Evolutionary conservation across 352 stramenopile genomes (phyloP).

Genomic region (Phytophthora hibernalis): DNA sequence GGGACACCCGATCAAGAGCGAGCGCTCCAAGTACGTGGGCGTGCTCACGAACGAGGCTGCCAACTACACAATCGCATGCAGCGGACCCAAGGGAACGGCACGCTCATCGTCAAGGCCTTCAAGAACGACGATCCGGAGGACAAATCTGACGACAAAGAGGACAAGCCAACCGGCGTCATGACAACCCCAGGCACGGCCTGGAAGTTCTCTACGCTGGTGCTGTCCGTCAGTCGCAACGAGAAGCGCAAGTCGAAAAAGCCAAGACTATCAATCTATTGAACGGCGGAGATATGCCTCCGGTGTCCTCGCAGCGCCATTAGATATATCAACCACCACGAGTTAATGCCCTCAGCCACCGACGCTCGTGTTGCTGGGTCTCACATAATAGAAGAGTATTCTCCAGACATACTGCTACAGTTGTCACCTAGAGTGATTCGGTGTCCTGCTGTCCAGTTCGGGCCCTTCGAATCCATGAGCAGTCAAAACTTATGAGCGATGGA

Average conservation of each 20-base stretch:
- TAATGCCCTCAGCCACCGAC: too few species aligned
- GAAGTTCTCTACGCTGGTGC: slow-evolving; percentile 80
- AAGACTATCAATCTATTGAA: slow-evolving; percentile 72
- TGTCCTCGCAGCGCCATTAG: slow-evolving; percentile 26
- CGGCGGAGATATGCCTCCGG: slow-evolving; percentile 17
- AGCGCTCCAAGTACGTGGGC: slow-evolving; percentile 72
- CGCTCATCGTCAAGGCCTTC: slow-evolving; percentile 78
- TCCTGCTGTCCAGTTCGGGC: neutral
- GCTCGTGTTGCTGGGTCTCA: neutral
- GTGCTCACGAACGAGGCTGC: slow-evolving; percentile 60
- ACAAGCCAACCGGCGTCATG: slow-evolving; percentile 43
- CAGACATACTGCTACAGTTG: neutral
- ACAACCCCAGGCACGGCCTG: slow-evolving; percentile 70
- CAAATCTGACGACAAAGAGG: slow-evolving; percentile 13
- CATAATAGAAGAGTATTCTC: slow-evolving; percentile 22
- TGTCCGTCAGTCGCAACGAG: slow-evolving; percentile 66
- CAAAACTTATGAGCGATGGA: slow-evolving; percentile 10
- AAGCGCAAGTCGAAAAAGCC: slow-evolving; percentile 69
- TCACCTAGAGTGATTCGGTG: neutral
- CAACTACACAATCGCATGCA: slow-evolving; percentile 79
- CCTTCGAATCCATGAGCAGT: slow-evolving; percentile 3
- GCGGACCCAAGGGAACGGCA: slow-evolving; percentile 70
- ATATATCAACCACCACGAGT: neutral
- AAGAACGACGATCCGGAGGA: slow-evolving; percentile 49
- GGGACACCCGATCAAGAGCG: slow-evolving; percentile 76